Base-by-base conservation (phyloP, 2,329 filamentous ascomycete genomes). In the Penicillium crustosum region DNA sequence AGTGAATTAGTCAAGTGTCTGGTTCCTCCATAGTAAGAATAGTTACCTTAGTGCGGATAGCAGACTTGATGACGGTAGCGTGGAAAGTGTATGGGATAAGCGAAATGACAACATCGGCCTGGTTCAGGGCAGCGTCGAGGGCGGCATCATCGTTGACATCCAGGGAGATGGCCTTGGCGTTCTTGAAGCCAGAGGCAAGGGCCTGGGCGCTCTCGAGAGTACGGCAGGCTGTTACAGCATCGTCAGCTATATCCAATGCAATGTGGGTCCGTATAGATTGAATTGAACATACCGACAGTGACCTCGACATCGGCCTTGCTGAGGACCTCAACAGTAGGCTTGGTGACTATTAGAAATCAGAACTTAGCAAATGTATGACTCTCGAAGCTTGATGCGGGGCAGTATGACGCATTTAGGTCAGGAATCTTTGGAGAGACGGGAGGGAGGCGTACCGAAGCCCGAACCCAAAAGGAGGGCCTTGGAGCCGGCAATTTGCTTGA, bases 51-150 rank as follows among this genome's bases (percentile, higher is more conserved):
- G 88, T 85, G 70, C 88, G 86, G 79, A 97, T 97, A 63, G 92
- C 93, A 36, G 89, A 87, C 84, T 96, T 93, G 85, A 97, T 95
- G 70, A 97, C 92, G 55, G 84, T 82, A 45, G 89, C 90, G 77
- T 96, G 92, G 84, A 86, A 91, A 60, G 87, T 95, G 81, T 97
- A 97, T 50, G 93, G 93, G 68, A 97, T 96, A 77, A 97, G 76
- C 72, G 81, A 86, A 75, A 93, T 89, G 73, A 89, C 87, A 12
- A 96, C 79, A 73, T 94, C 89, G 74, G 89, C 83, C 82, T 95
- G 86, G 72, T 83, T 86, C 59, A 96, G 85, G 71, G 87, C 91
- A 53, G 86, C 85, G 70, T 97, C 92, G 58, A 97, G 86, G 35
- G 90, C 91, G 57, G 82, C 76, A 49, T 83, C 84, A 75, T 96